These are phyloP conservation scores for Aspergillus kassunensis DNA, from an alignment of 495 filamentous ascomycete genomes.

Conservation along the genomic window DNA sequence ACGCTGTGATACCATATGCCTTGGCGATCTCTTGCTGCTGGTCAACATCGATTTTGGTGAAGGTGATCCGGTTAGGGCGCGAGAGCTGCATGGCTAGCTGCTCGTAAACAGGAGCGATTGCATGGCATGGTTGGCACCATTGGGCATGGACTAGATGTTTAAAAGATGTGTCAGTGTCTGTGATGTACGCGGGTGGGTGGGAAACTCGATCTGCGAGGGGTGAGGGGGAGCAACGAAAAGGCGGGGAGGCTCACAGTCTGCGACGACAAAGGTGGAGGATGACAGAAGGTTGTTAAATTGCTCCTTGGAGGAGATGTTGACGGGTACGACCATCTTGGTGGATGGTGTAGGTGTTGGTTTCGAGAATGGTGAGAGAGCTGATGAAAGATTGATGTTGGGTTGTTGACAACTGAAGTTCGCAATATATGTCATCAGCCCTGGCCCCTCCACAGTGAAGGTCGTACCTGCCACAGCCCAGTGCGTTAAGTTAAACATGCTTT, in stretches of 20 bases:
- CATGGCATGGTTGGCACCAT: slow-evolving; percentile 82
- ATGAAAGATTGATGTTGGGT: slow-evolving; percentile 15
- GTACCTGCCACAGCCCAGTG: not conserved
- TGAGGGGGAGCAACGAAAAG: slow-evolving; percentile 12
- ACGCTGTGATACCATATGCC: slow-evolving; percentile 70
- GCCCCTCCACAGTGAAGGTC: slow-evolving; percentile 15
- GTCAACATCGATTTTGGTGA: slow-evolving; percentile 84
- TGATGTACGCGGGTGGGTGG: slow-evolving; percentile 1
- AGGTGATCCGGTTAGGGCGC: slow-evolving; percentile 68
- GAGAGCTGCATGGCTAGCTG: slow-evolving; percentile 69
- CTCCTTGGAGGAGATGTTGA: slow-evolving; percentile 64
- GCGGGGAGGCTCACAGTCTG: slow-evolving; percentile 66
- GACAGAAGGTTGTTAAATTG: slow-evolving; percentile 68
- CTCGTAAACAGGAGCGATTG: slow-evolving; percentile 80
- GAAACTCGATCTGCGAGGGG: slow-evolving; percentile 6
- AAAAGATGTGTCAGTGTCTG: slow-evolving; percentile 17
- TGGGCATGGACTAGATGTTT: slow-evolving; percentile 69
- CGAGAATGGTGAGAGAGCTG: slow-evolving; percentile 7
- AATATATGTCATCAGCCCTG: slow-evolving; percentile 38
- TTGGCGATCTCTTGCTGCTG: slow-evolving; percentile 67
- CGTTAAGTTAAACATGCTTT: not conserved
- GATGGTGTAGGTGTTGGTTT: slow-evolving; percentile 16
- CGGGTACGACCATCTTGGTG: slow-evolving; percentile 55
- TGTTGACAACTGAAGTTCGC: slow-evolving; percentile 18
- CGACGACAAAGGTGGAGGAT: slow-evolving; percentile 68